A percentile compares a stretch with the other conserved stretches of the same genome.
phyloP scores from a whole-genome alignment of 176 grass and related monocot species.

The Carex myosuroides region DNA sequence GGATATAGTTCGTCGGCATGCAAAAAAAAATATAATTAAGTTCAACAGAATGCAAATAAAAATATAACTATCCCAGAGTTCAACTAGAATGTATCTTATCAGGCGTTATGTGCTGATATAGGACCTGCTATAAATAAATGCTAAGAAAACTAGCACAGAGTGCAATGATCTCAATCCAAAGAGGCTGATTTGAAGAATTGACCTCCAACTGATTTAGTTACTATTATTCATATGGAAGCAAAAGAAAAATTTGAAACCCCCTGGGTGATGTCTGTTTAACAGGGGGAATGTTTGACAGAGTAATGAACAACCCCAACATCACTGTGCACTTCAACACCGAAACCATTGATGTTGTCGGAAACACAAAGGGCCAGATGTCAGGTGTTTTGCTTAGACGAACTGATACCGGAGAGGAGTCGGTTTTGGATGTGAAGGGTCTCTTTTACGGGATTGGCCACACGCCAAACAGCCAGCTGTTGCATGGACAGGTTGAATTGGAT shows the following conservation, averaged over 20 bases:
- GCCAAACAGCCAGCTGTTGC: constrained; percentile 86
- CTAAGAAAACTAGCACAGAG: not conserved
- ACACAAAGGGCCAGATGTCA: constrained; percentile 87
- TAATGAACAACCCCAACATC: constrained; percentile 93
- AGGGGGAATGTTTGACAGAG: constrained; percentile 99
- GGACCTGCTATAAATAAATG: not conserved
- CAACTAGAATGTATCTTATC: not conserved
- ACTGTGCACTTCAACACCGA: constrained; percentile 97
- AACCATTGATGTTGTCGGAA: constrained; percentile 76
- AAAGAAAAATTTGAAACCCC: constrained; percentile 65
- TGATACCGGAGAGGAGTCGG: constrained; percentile 55
- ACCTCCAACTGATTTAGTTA: constrained; percentile 2
- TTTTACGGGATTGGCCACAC: constrained; percentile 97
- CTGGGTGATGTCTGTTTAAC: constrained; percentile 94
- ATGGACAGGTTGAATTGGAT: constrained; percentile 91
- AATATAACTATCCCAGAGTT: not conserved
- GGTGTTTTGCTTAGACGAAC: constrained; percentile 60
- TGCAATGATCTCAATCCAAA: not conserved
- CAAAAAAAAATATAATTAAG: not conserved
- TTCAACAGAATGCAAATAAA: not conserved
- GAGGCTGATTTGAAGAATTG: not conserved
- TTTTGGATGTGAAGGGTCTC: constrained; percentile 87
- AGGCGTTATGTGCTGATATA: not conserved
- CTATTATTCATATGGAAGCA: constrained; percentile 9
- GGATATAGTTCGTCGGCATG: not conserved